Evolutionary conservation across 2,329 filamentous ascomycete genomes (phyloP), one percentile per base, ranked within the genome.

Genomic region (Neoarthrinium moseri): DNA sequence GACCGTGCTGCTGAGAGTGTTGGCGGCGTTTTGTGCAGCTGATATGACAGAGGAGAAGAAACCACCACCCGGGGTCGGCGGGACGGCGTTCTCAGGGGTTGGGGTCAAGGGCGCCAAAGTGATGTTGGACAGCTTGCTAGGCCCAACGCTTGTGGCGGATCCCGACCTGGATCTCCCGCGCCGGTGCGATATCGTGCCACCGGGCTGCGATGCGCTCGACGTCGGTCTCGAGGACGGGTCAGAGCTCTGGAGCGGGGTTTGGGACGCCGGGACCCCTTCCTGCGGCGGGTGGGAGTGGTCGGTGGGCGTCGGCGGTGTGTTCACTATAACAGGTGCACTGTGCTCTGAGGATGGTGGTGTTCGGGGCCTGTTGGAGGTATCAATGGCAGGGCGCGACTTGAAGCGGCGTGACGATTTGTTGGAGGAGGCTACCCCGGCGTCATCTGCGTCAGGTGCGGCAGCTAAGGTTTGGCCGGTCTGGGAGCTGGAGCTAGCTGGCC

Each of bases 41-140:
- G 90, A 92, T 53, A 99, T 83, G 61, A 99, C 88, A 21, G 89
- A 91, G 4, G 90, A 95, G 68, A 99, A 97, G 71, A 99, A 97
- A 1, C 91, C 85, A 29, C 78, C 73, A 45, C 80, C 77, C 23
- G 79, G 81, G 59, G 56, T 78, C 74, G 46, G 65, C 57, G 53
- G 73, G 42, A 51, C 68, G 51, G 50, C 84, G 65, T 69, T 75
- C 64, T 96, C 91, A 29, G 81, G 74, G 1, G 85, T 87, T 6
- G 91, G 89, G 3, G 91, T 88, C 43, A 94, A 72, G 7, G 91
- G 86, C 13, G 80, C 82, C 45, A 80, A 77, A 52, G 84, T 84
- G 40, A 84, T 83, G 53, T 81, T 91, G 24, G 91, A 95, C 29
- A 96, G 77, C 69, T 95, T 96, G 76, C 91, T 96, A 24, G 91